Percentiles rank a stretch among this genome's conserved stretches.
phyloP scores from a whole-genome alignment of 805 yeast species.

The Hanseniaspora valbyensis region DNA sequence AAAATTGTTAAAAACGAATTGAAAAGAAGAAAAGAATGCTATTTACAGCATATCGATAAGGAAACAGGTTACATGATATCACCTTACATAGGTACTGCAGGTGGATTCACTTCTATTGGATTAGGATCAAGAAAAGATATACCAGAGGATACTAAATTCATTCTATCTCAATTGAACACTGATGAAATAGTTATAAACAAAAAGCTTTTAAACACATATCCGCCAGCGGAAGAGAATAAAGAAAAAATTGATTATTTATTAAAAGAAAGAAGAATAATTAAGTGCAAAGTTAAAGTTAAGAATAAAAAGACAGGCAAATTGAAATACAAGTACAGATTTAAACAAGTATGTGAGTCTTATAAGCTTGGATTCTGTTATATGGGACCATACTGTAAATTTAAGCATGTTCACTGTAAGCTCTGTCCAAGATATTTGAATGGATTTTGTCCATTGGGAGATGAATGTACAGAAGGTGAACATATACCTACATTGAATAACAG shows the following conservation, averaged over 20 bases:
- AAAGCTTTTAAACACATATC: slow-evolving; percentile 7
- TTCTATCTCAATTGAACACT: neutral
- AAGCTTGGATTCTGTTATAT: slow-evolving; percentile 82
- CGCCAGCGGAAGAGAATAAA: slow-evolving; percentile 4
- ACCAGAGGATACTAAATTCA: neutral
- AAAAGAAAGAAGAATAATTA: slow-evolving; percentile 8
- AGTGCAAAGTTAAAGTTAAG: slow-evolving; percentile 5
- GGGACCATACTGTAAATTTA: slow-evolving; percentile 73
- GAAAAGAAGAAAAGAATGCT: slow-evolving; percentile 63
- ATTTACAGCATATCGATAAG: slow-evolving; percentile 85
- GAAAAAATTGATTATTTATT: slow-evolving; percentile 1
- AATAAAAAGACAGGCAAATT: slow-evolving; percentile 36
- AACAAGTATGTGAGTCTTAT: slow-evolving; percentile 72
- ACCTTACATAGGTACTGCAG: slow-evolving; percentile 9
- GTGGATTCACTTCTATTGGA: slow-evolving; percentile 3
- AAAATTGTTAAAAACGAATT: slow-evolving; percentile 2
- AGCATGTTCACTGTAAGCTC: slow-evolving; percentile 63
- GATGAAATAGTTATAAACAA: slow-evolving; percentile 5
- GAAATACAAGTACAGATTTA: slow-evolving; percentile 8
- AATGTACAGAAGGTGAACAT: slow-evolving; percentile 66
- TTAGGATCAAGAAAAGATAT: slow-evolving; percentile 1
- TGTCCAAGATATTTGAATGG: slow-evolving; percentile 82
- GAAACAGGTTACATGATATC: slow-evolving; percentile 31
- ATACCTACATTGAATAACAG: slow-evolving; percentile 36
- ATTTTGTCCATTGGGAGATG: slow-evolving; percentile 81